phyloP scores from a whole-genome alignment of 2,329 filamentous ascomycete species.

The Metarhizium rileyi region DNA sequence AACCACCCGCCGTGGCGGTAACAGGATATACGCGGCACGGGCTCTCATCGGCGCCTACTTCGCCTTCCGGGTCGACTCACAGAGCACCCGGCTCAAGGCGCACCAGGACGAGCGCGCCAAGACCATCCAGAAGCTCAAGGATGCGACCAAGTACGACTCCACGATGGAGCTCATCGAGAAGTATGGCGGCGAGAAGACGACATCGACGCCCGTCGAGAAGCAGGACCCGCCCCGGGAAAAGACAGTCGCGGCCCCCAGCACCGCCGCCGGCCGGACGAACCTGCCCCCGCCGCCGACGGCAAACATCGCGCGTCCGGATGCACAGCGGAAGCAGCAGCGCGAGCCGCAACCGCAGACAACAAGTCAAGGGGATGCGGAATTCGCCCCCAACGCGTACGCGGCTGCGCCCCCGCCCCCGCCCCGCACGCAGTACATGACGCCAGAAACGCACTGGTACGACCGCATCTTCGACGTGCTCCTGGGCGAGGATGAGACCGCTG shows the following conservation, averaged over 20 bases:
- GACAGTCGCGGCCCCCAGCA: conserved; percentile 3
- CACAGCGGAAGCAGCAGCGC: conserved; percentile 9
- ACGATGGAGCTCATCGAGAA: conserved; percentile 90
- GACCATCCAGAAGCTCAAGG: conserved; percentile 90
- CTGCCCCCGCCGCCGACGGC: conserved; percentile 52
- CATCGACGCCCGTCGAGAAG: no score
- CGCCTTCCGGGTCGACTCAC: conserved; percentile 66
- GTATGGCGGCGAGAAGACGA: conserved; percentile 66
- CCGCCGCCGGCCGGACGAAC: conserved; percentile 28
- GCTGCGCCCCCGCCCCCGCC: conserved; percentile 10
- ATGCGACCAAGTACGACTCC: conserved; percentile 90
- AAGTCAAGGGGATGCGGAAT: conserved; percentile 41
- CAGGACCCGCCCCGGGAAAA: conserved; percentile 6
- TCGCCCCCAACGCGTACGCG: conserved; percentile 57
- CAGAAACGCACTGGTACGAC: conserved; percentile 77
- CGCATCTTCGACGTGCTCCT: conserved; percentile 83
- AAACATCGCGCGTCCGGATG: conserved; percentile 42
- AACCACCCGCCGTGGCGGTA: neutral
- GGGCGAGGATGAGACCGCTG: conserved; percentile 86
- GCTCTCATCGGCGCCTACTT: conserved; percentile 60
- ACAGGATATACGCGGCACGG: conserved; percentile 71
- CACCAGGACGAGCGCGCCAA: conserved; percentile 70
- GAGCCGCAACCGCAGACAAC: neutral
- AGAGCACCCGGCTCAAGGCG: conserved; percentile 60
- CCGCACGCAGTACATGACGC: conserved; percentile 11